Conservation (phyloP, 2,329 filamentous ascomycete genomes). For the Boeremia lycopersici region DNA sequence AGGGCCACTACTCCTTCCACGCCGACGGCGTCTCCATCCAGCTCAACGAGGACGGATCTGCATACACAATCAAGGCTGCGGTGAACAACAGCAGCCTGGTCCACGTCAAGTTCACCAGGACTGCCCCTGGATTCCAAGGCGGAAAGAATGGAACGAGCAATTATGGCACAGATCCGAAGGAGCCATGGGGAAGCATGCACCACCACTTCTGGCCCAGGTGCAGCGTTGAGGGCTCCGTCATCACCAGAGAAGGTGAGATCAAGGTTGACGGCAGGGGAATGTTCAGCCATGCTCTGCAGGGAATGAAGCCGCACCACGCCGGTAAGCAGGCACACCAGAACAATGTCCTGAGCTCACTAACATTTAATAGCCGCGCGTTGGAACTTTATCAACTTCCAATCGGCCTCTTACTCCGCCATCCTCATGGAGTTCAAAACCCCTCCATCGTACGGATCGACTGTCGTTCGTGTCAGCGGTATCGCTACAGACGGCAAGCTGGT, state of each 20-base stretch:
- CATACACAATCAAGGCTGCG: constrained; percentile 89
- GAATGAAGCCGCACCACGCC: constrained; percentile 98
- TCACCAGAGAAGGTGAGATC: constrained; percentile 79
- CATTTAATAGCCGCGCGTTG: constrained; percentile 69
- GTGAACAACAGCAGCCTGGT: constrained; percentile 81
- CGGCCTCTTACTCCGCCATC: constrained; percentile 81
- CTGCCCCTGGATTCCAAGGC: constrained; percentile 79
- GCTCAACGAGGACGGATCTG: constrained; percentile 80
- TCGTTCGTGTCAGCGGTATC: constrained; percentile 82
- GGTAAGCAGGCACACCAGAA: constrained; percentile 54
- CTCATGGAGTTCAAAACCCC: constrained; percentile 98
- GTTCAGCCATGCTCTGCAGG: constrained; percentile 86
- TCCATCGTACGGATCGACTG: constrained; percentile 84
- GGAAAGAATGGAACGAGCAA: constrained; percentile 83
- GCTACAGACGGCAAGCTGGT: constrained; percentile 82
- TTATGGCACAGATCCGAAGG: constrained; percentile 82
- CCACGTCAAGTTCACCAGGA: constrained; percentile 79
- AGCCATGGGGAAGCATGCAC: constrained; percentile 91
- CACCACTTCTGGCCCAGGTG: constrained; percentile 96
- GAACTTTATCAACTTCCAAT: constrained; percentile 94
- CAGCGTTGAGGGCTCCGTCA: constrained; percentile 79
- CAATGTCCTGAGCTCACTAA: constrained; percentile 17
- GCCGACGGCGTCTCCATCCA: constrained; percentile 85
- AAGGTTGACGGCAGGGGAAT: constrained; percentile 81
- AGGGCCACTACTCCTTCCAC: constrained; percentile 81